A percentile compares a stretch with the other conserved stretches of the same genome.
Conservation (phyloP, 2,329 filamentous ascomycete species). For the Penicillium brevicompactum region DNA sequence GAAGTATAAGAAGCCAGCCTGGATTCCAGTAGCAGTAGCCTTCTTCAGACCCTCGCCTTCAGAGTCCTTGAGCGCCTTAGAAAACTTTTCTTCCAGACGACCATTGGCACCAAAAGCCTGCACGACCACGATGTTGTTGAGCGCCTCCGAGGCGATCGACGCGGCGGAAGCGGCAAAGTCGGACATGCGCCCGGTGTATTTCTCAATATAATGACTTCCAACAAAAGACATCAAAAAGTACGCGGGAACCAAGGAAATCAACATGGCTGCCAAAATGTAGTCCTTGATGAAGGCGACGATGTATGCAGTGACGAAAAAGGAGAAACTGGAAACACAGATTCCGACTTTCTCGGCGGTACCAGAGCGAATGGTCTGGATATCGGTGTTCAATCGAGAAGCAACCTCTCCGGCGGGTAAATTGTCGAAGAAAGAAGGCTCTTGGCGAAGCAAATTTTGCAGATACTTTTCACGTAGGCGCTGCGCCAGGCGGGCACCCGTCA, state of each 20-base stretch:
- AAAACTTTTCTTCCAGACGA: constrained; percentile 63
- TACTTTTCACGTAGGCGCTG: constrained; percentile 65
- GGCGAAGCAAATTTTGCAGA: constrained; percentile 59
- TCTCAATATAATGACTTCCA: constrained; percentile 57
- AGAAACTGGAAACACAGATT: constrained; percentile 61
- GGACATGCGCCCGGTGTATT: constrained; percentile 53
- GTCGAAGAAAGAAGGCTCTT: constrained; percentile 67
- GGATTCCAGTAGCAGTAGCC: constrained; percentile 57
- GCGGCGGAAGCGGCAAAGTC: constrained; percentile 60
- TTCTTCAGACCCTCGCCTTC: constrained; percentile 60
- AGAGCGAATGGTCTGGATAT: constrained; percentile 67
- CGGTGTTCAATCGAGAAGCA: constrained; percentile 63
- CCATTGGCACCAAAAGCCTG: constrained; percentile 64
- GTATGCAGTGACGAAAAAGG: constrained; percentile 69
- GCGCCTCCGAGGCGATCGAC: constrained; percentile 63
- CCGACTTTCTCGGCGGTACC: constrained; percentile 73
- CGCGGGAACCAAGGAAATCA: constrained; percentile 64
- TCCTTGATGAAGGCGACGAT: constrained; percentile 69
- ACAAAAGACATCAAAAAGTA: constrained; percentile 62
- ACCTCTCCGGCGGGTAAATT: constrained; percentile 64
- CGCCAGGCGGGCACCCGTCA: constrained; percentile 65
- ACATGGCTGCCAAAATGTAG: constrained; percentile 63
- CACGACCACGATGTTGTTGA: constrained; percentile 63
- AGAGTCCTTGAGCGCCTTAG: constrained; percentile 53
- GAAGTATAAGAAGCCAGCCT: constrained; percentile 66